Evolutionary conservation across 306 rosid genomes (phyloP), one percentile per base, ranked within the genome.

Genomic region (Myrica gale): DNA sequence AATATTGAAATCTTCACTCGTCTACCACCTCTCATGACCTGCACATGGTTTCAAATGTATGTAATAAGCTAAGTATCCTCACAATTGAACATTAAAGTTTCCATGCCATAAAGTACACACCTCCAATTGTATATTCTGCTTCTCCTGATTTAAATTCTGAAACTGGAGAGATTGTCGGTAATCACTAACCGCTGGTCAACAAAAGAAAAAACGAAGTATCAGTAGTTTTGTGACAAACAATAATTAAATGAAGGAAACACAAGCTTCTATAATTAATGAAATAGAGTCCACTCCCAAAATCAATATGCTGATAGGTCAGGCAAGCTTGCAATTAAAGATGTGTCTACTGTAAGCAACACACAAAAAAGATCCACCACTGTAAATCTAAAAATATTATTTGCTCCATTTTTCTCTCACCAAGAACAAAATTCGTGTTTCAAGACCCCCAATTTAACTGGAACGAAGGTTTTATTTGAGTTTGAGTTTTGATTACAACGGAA

Each of bases 81-180:
- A 45, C 16, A 72, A 9, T 20, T 39, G 45, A 74, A 53, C 5
- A 37, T 4, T 13, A 75, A 73, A 43, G 23, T 51, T 54, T 23
- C 48, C 76, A 72, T 6, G 20, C 68, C 55, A 72, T 57, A 74
- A 77, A 75, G 57, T 78, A 77, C 90, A 72, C 81, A 95, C 99
- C 96, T 95, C 97, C 85, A 92, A 66, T 75, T 86, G 91, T 83
- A 92, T 95, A 78, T 95, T 95, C 83, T 90, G 93, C 78, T 95
- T 95, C 79, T 95, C 97, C 37, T 87, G 85, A 76, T 85, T 95
- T 80, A 95, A 82, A 88, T 95, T 92, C 84, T 90, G 89, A 86
- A 95, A 95, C 85, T 90, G 99, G 78, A 90, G 93, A 76, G 97
- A 95, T 76, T 95, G 98, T 58, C 96, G 88, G 73, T 90, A 95